Base-by-base conservation (phyloP, 2,329 filamentous ascomycete species). In the Diaporthe eres region DNA sequence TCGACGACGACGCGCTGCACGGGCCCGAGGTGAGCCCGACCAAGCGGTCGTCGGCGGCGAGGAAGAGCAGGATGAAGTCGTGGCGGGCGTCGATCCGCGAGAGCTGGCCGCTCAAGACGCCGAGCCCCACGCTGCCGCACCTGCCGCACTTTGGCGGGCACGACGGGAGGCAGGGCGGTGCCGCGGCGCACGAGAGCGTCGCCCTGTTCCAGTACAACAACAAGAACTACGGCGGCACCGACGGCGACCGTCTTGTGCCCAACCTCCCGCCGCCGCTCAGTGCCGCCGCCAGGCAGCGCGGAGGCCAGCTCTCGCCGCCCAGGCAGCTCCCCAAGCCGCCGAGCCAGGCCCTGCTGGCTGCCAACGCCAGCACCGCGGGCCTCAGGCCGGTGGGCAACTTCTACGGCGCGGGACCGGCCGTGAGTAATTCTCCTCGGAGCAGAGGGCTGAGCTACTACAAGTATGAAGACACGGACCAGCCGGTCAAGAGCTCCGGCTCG, bases 1-100 rank as follows among this genome's bases (percentile, higher is more conserved):
- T 88, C 39, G 87, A 89, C 74, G 88, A 88, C 77, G 87, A 90
- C 68, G 85, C 84, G 72, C 81, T 88, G n/a, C 87, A 89, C 75
- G 87, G 88, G 6, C 87, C 87, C 13, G 83, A 82, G 77, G 80
- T 88, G 67, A 83, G 74, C 79, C 79, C 60, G 78, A 81, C 79
- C 55, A 82, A 82, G 78, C 79, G 75, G 57, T n/a, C 28, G 49
- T 6, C 13, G 39, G 60, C 60, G 60, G 25, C 57, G 39, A 44
- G 42, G 17, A 58, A 42, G 44, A 67, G 39, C 34, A 65, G 37
- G 61, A 51, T 60, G 44, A 65, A 67, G 55, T 74, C 75, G 34
- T 76, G 74, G 76, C 51, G 76, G 4, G 63, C 58, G 22, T 78
- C 74, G 60, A 70, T 76, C 13, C 77, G 81, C 8, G 80, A 81